Evolutionary conservation across 2,329 filamentous ascomycete species (phyloP).

Genomic region (Neonectria punicea): DNA sequence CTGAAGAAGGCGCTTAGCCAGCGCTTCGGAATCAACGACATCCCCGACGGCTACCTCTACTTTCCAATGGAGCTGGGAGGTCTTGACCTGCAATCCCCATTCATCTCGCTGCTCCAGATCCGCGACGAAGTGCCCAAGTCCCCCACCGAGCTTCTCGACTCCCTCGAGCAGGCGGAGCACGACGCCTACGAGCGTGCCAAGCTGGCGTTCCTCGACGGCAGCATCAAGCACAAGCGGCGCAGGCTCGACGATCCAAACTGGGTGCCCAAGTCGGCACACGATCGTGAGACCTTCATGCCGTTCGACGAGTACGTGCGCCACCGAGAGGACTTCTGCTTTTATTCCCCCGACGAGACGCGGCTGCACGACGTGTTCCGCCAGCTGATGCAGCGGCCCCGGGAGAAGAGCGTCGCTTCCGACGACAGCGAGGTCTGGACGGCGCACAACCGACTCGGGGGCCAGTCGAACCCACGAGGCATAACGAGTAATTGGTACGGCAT

Average conservation of each 20-base stretch:
- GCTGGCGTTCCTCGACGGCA: slow-evolving; percentile 48
- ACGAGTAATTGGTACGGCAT: slow-evolving; percentile 45
- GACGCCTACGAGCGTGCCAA: slow-evolving; percentile 49
- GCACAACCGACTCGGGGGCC: slow-evolving; percentile 31
- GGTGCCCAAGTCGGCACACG: slow-evolving; percentile 44
- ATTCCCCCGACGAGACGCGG: slow-evolving; percentile 15
- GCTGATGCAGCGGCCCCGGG: slow-evolving; percentile 49
- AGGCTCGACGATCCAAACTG: slow-evolving; percentile 38
- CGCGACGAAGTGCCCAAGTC: slow-evolving; percentile 46
- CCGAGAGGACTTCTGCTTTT: slow-evolving; percentile 53
- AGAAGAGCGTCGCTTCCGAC: slow-evolving; percentile 42
- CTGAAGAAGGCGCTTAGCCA: slow-evolving; percentile 62
- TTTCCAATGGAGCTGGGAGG: slow-evolving; percentile 59
- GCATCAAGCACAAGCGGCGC: slow-evolving; percentile 7
- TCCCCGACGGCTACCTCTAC: slow-evolving; percentile 59
- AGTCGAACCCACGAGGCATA: slow-evolving; percentile 36
- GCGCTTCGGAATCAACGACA: slow-evolving; percentile 59
- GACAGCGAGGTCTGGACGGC: slow-evolving; percentile 38
- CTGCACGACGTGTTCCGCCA: slow-evolving; percentile 49
- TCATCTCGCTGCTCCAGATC: slow-evolving; percentile 55
- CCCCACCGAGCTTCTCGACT: slow-evolving; percentile 45
- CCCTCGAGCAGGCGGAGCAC: slow-evolving; percentile 49
- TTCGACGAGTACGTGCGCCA: slow-evolving; percentile 57
- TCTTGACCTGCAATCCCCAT: slow-evolving; percentile 58
- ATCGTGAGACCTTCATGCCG: slow-evolving; percentile 54